Conservation (phyloP, 176 grass and related monocot species). For the Oryza glumipatula region DNA sequence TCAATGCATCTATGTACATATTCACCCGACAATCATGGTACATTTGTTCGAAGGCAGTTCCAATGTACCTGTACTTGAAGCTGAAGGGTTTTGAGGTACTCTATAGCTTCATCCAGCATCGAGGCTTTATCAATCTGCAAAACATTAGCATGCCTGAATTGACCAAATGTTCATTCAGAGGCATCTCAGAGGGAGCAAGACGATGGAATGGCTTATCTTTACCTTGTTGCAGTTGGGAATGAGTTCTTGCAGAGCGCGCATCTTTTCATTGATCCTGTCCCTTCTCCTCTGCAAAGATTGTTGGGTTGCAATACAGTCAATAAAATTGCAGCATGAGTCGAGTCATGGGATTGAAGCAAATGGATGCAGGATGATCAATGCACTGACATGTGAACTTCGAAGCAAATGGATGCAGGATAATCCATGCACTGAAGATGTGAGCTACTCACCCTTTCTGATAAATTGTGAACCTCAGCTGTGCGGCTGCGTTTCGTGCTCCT, state of each 20-base stretch:
- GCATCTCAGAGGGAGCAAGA: background rate
- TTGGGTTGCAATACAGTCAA: slow-evolving; percentile 19
- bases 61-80: slow-evolving; percentile 66
- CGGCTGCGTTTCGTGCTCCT: slow-evolving; percentile 68
- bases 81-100: slow-evolving; percentile 83
- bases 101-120: slow-evolving; percentile 78
- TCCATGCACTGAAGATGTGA: background rate
- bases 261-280: slow-evolving; percentile 75
- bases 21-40: slow-evolving; percentile 4
- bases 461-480: slow-evolving; percentile 86
- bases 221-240: slow-evolving; percentile 87
- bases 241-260: slow-evolving; percentile 69
- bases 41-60: slow-evolving; percentile 19
- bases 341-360: slow-evolving; percentile 1
- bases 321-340: background rate
- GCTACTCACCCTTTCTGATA: slow-evolving; percentile 85
- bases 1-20: slow-evolving; percentile 16
- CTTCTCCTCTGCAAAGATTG: slow-evolving; percentile 62
- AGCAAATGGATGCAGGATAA: slow-evolving; percentile 11
- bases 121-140: slow-evolving; percentile 77
- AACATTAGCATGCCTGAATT: background rate
- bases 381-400: background rate
- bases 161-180: slow-evolving; percentile 15
- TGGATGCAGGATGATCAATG: background rate
- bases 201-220: slow-evolving; percentile 10